phyloP scores from a whole-genome alignment of 1,284 basidiomycete genomes.

The Chondrostereum purpureum region DNA sequence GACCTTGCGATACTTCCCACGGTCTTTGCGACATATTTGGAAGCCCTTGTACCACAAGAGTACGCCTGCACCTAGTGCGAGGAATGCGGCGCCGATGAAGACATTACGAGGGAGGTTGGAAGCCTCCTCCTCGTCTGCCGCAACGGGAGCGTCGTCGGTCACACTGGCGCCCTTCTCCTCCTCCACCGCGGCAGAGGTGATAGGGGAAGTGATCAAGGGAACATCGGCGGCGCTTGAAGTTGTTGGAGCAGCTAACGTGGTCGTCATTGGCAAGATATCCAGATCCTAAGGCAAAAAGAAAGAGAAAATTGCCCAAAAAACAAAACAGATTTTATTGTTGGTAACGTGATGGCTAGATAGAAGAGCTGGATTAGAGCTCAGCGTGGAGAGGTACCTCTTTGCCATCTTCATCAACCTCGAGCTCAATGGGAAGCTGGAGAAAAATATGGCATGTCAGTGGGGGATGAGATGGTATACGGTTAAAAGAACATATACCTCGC shows the following conservation, averaged over 20 bases:
- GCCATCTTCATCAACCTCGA: constrained; percentile 55
- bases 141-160: constrained; percentile 20
- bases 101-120: constrained; percentile 32
- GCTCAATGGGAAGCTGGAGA: constrained; percentile 57
- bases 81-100: constrained; percentile 37
- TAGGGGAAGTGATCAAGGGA: constrained; percentile 13
- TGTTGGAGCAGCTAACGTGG: not conserved
- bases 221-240: constrained; percentile 6
- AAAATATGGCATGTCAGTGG: constrained; percentile 3
- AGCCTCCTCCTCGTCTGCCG: constrained; percentile 7
- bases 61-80: constrained; percentile 42
- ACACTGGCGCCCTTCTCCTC: constrained; percentile 14
- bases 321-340: constrained; percentile 31
- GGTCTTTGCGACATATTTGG: constrained; percentile 28
- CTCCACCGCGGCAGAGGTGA: constrained; percentile 2
- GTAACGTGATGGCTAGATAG: constrained; percentile 35
- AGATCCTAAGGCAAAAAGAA: constrained; percentile 18
- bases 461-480: not conserved
- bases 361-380: constrained; percentile 73
- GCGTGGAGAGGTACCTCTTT: constrained; percentile 86
- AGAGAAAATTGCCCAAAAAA: constrained; percentile 20
- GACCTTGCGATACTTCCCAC: constrained; percentile 42
- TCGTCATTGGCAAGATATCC: not conserved
- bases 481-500: constrained; percentile 55
- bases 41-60: constrained; percentile 54